Percentiles rank a stretch among this genome's conserved stretches.
These are phyloP conservation scores for Coemansia sp. DNA, from an alignment of 192 early-diverging fungal genomes.

Conservation along the genomic window DNA sequence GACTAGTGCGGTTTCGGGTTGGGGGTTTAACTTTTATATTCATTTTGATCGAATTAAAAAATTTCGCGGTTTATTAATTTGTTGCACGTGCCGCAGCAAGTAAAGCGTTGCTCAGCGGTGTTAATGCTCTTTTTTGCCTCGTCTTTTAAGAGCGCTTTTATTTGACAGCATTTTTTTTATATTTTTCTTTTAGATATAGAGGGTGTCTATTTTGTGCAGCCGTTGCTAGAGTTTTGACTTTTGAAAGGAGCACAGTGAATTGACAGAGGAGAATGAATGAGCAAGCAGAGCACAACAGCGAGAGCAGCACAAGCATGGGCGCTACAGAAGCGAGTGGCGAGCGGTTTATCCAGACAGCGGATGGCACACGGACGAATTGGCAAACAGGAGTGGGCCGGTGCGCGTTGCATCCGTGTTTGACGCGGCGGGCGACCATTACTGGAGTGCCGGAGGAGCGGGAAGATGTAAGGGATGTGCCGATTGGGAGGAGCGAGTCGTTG, in stretches of 20 bases:
- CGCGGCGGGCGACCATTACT: conserved; percentile 20
- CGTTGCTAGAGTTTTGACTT: background rate
- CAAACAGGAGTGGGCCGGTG: conserved; percentile 42
- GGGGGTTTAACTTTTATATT: background rate
- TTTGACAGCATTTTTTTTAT: background rate
- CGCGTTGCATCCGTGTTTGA: conserved; percentile 48
- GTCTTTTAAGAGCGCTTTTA: too few species aligned
- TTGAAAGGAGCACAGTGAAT: background rate
- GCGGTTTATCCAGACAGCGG: conserved; percentile 40
- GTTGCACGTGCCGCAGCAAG: too few species aligned
- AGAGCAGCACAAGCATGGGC: conserved; percentile 4
- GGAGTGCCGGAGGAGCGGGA: background rate
- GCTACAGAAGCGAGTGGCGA: conserved; percentile 39
- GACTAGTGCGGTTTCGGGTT: too few species aligned
- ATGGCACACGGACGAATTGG: conserved; percentile 25
- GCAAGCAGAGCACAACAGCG: conserved; percentile 1
- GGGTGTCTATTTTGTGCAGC: background rate
- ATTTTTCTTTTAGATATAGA: background rate
- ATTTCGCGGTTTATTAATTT: too few species aligned
- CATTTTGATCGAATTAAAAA: too few species aligned
- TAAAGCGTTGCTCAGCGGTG: too few species aligned
- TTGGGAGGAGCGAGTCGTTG: background rate
- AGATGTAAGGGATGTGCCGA: background rate
- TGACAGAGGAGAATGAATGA: background rate
- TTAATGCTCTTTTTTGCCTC: too few species aligned